Base-by-base conservation (phyloP, 495 filamentous ascomycete genomes). In the Physcia stellaris region DNA sequence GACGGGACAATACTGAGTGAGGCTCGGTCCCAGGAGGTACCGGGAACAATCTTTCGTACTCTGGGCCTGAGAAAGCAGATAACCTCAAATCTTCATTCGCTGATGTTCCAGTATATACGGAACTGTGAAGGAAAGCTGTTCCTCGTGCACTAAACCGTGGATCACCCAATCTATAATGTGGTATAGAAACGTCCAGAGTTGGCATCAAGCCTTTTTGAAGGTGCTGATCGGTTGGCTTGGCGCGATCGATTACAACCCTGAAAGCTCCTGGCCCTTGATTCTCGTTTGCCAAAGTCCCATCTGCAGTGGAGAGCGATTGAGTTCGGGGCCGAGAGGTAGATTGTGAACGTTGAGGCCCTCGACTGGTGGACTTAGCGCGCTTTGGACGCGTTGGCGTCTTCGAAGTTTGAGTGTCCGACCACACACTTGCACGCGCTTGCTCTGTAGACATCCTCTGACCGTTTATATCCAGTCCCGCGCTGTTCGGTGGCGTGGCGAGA, bases 191-290 rank as follows among this genome's bases (percentile, higher is more conserved):
- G 45, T 93, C 75, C 33, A 94, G 56, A 27, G 77, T 59, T 13
- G 75, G 75, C 27, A 68, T 55, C 18, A 50, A 55, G 43, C 59
- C 50, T 44, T 75, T 70, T 46, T 81, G 75, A n/a, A 73, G 64
- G 12, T 81, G 80, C 50, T 74, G 82, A 6, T 83, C 73, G 66
- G 61, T 46, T 61, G 72, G 47, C 64, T 73, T 69, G 30, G 83
- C 72, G 42, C 83, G 69, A 43, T 90, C 83, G 43, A 94, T 93
- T 36, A 90, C 76, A 43, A 93, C 76, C 54, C 82, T 86, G 57
- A 90, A 75, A 7, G 66, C 62, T 37, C 73, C 70, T 16, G 70
- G 61, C 45, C 68, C 69, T n/a, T 61, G 64, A 16, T 65, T 68
- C 19, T 42, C 32, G 22, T 43, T 50, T 32, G 58, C 54, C n/a